phyloP scores from a whole-genome alignment of 2,329 filamentous ascomycete genomes.

The Sclerotiophoma versabilis region DNA sequence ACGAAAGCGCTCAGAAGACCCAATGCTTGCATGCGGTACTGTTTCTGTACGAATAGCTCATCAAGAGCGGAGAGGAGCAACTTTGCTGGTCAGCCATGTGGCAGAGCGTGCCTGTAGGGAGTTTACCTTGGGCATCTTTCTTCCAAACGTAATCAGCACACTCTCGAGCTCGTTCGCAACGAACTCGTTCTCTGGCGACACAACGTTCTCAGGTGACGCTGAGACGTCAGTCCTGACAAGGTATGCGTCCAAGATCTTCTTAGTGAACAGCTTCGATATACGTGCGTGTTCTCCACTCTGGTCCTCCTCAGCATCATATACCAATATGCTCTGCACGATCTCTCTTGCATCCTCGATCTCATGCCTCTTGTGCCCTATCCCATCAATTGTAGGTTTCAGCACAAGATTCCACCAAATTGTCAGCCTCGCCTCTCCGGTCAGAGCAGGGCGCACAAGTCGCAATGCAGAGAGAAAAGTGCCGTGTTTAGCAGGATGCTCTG shows the following conservation, averaged over 20 bases:
- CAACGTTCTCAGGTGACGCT: constrained; percentile 45
- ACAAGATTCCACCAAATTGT: constrained; percentile 76
- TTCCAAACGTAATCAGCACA: constrained; percentile 65
- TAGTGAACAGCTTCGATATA: constrained; percentile 60
- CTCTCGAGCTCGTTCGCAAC: constrained; percentile 60
- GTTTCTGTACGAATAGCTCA: constrained; percentile 68
- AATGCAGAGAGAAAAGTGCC: constrained; percentile 74
- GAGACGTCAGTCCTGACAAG: constrained; percentile 51
- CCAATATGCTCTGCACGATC: constrained; percentile 69
- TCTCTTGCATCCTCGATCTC: constrained; percentile 70
- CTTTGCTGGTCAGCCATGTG: constrained; percentile 47
- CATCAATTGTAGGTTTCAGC: constrained; percentile 63
- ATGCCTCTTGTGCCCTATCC: constrained; percentile 67
- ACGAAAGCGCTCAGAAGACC: constrained; percentile 76
- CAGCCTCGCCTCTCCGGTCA: constrained; percentile 68
- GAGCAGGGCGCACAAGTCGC: constrained; percentile 67
- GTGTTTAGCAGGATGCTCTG: constrained; percentile 62
- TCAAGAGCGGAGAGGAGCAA: constrained; percentile 72
- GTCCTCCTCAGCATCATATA: constrained; percentile 67
- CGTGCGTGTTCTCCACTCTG: constrained; percentile 55
- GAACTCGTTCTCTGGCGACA: constrained; percentile 54
- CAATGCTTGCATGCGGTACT: constrained; percentile 69
- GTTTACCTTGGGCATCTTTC: constrained; percentile 69
- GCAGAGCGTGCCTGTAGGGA: not conserved
- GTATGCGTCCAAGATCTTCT: constrained; percentile 58